Percentiles rank a stretch among this genome's conserved stretches.
Conservation (phyloP, 257 asterid genomes). For the Leonotis leonurus region DNA sequence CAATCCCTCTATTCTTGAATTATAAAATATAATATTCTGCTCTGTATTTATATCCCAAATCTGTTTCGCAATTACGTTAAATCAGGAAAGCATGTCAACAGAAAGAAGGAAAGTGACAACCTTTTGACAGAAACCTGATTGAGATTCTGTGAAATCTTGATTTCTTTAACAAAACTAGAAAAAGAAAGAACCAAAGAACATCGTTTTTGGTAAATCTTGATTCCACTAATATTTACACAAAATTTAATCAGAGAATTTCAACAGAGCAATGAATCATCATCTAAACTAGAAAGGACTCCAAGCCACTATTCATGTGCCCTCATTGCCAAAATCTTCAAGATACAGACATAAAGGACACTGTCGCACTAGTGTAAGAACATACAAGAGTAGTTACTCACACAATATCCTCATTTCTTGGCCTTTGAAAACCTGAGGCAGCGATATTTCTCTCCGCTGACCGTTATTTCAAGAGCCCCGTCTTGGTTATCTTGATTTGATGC, state of each 20-base stretch:
- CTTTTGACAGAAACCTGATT: background rate
- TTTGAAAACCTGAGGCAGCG: constrained; percentile 94
- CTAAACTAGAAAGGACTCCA: background rate
- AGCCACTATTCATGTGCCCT: background rate
- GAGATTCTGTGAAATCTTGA: background rate
- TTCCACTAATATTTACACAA: constrained; percentile 17
- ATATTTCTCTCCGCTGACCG: constrained; percentile 95
- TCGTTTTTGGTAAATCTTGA: too few relatives aligned
- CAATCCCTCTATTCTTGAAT: too few relatives aligned
- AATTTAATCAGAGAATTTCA: background rate
- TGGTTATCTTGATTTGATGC: constrained; percentile 98
- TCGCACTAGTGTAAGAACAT: background rate
- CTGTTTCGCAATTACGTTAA: too few relatives aligned
- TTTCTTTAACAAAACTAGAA: background rate
- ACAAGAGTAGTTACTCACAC: constrained; percentile 13
- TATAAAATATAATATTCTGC: too few relatives aligned
- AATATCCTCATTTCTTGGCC: too few relatives aligned
- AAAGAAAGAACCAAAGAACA: background rate
- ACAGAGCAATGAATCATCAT: background rate
- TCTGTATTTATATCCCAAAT: too few relatives aligned
- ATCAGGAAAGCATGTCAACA: too few relatives aligned
- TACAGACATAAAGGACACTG: background rate
- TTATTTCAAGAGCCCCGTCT: constrained; percentile 98
- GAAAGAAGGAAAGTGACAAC: background rate
- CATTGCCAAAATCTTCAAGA: too few relatives aligned